Conservation (phyloP, 2,329 filamentous ascomycete species). For the Phialocephala subalpina region DNA sequence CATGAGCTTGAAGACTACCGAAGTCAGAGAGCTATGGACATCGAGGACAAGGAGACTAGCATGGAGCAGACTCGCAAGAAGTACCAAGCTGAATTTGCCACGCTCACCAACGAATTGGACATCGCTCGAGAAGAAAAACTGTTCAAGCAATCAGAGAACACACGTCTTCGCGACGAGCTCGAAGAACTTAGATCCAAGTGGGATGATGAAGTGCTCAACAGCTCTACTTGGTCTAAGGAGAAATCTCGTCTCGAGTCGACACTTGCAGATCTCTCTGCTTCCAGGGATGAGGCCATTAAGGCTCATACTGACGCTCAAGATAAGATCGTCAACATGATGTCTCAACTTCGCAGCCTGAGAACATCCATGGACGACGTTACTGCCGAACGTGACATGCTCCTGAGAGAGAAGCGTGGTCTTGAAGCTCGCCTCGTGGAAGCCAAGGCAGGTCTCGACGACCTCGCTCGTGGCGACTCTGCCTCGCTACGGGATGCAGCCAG, state of each 20-base stretch:
- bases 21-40: conserved; percentile 91
- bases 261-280: conserved; percentile 85
- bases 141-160: conserved; percentile 87
- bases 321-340: conserved; percentile 89
- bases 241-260: conserved; percentile 92
- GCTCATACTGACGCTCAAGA: conserved; percentile 95
- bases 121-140: conserved; percentile 88
- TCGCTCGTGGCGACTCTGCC: conserved; percentile 84
- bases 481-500: conserved; percentile 89
- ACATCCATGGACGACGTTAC: conserved; percentile 86
- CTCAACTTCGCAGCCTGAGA: conserved; percentile 85
- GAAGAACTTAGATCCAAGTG: conserved; percentile 95
- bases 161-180: conserved; percentile 90
- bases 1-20: conserved; percentile 98
- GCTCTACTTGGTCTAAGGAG: conserved; percentile 98
- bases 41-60: conserved; percentile 94
- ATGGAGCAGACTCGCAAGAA: conserved; percentile 98
- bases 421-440: conserved; percentile 88
- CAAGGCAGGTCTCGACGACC: conserved; percentile 85
- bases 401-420: conserved; percentile 89
- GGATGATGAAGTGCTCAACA: conserved; percentile 98
- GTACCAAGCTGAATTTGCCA: conserved; percentile 92
- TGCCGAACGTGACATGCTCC: conserved; percentile 82
- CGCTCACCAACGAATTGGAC: conserved; percentile 90
- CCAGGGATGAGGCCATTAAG: conserved; percentile 90